These are phyloP conservation scores for Acacia concinna DNA, from an alignment of 331 rosid genomes.

Conservation along the genomic window DNA sequence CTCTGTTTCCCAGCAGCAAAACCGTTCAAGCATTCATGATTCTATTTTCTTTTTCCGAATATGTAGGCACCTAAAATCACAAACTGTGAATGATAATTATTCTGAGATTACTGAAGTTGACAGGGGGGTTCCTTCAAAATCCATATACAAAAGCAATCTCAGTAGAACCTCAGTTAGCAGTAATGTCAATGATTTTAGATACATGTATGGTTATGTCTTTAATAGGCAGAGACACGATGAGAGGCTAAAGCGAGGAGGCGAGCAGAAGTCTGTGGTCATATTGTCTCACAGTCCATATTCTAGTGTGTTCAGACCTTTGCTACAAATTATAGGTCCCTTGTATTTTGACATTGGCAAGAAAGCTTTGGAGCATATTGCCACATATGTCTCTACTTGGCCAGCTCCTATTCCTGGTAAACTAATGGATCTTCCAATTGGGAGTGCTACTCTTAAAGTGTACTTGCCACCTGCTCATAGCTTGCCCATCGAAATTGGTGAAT, in stretches of 20 bases:
- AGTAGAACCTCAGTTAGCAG: conserved; percentile 40
- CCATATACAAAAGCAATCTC: conserved; percentile 33
- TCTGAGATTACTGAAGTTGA: conserved; percentile 44
- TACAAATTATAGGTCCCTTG: conserved; percentile 91
- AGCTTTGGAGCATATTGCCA: conserved; percentile 91
- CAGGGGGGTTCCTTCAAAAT: conserved; percentile 39
- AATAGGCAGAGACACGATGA: conserved; percentile 96
- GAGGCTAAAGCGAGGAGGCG: conserved; percentile 94
- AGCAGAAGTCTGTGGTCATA: conserved; percentile 91
- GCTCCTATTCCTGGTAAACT: conserved; percentile 73
- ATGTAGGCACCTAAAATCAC: conserved; percentile 48
- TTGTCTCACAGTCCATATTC: conserved; percentile 74
- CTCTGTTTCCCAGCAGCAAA: conserved; percentile 84
- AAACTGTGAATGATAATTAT: conserved; percentile 38
- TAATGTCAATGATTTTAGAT: conserved; percentile 42
- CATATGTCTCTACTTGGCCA: conserved; percentile 86
- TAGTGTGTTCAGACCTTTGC: conserved; percentile 80
- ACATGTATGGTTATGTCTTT: conserved; percentile 87
- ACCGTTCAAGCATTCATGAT: conserved; percentile 82
- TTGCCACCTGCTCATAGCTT: conserved; percentile 90
- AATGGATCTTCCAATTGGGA: conserved; percentile 96
- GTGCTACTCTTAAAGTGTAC: conserved; percentile 77
- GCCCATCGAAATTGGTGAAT: conserved; percentile 51
- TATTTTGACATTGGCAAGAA: conserved; percentile 84
- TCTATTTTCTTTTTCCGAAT: conserved; percentile 81